Conservation (phyloP, 2,329 filamentous ascomycete genomes). For the Aspergillus intermedius region DNA sequence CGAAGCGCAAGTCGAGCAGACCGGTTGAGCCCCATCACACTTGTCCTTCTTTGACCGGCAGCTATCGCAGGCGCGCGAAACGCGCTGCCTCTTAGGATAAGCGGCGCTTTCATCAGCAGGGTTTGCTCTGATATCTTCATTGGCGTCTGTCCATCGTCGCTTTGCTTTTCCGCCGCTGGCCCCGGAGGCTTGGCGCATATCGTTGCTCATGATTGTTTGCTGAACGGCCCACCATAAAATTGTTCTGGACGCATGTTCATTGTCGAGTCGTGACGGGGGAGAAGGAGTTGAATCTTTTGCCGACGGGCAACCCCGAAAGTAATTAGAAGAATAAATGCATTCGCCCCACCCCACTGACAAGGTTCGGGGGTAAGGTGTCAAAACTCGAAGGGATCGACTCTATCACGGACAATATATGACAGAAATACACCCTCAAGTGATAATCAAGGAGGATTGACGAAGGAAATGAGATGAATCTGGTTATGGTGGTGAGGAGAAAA, state of each 20-base stretch:
- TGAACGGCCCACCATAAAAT: conserved; percentile 17
- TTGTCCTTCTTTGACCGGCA: conserved; percentile 63
- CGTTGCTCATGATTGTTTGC: conserved; percentile 26
- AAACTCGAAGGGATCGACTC: no score
- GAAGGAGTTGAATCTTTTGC: conserved; percentile 25
- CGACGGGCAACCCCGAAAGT: conserved; percentile 12
- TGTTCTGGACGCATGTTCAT: conserved; percentile 23
- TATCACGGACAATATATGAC: background rate
- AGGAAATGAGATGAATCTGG: background rate
- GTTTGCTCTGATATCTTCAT: conserved; percentile 23
- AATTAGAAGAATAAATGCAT: background rate
- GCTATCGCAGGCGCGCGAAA: conserved; percentile 63
- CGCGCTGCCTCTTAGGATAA: conserved; percentile 54
- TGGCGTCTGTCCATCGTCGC: conserved; percentile 23
- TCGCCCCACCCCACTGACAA: conserved; percentile 4
- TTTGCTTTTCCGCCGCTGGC: conserved; percentile 24
- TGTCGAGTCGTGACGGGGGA: conserved; percentile 13
- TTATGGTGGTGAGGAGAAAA: background rate
- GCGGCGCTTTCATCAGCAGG: conserved; percentile 21
- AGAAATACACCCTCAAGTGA: background rate
- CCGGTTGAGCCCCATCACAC: conserved; percentile 63
- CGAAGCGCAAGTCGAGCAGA: conserved; percentile 60
- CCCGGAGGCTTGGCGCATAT: conserved; percentile 25
- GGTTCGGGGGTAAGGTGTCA: background rate
- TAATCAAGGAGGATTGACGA: background rate